These are phyloP conservation scores for Capronia epimyces DNA, from an alignment of 2,329 filamentous ascomycete species.

Conservation along the genomic window DNA sequence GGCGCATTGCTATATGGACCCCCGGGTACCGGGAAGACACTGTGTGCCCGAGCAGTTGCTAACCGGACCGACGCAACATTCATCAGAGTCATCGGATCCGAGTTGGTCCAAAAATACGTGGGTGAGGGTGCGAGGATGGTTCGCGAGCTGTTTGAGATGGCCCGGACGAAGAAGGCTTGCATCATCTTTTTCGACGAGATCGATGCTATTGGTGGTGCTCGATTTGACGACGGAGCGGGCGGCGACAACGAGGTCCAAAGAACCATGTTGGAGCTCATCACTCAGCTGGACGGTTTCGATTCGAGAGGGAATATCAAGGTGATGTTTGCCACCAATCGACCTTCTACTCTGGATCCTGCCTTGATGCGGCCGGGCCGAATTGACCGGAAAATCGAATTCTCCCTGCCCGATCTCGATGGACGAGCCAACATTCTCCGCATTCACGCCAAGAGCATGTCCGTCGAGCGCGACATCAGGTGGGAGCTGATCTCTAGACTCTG, in stretches of 20 bases:
- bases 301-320: constrained; percentile 98
- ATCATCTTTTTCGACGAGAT: constrained; percentile 99
- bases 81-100: constrained; percentile 95
- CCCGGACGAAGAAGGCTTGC: constrained; percentile 97
- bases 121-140: constrained; percentile 98
- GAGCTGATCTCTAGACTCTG: constrained; percentile 95
- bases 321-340: constrained; percentile 98
- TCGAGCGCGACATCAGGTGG: constrained; percentile 98
- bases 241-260: constrained; percentile 97
- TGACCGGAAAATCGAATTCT: constrained; percentile 98
- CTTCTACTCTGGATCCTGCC: constrained; percentile 91
- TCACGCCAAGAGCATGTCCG: constrained; percentile 84
- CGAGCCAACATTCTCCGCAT: constrained; percentile 96
- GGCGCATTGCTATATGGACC: constrained; percentile 94
- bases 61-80: constrained; percentile 98
- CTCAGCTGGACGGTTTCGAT: constrained; percentile 93
- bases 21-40: constrained; percentile 97
- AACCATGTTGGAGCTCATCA: constrained; percentile 97
- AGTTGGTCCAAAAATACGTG: constrained; percentile 98
- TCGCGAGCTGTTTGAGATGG: constrained; percentile 98
- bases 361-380: constrained; percentile 96
- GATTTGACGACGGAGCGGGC: constrained; percentile 93
- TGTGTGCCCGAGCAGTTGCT: constrained; percentile 93
- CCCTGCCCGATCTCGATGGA: constrained; percentile 91
- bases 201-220: constrained; percentile 88